Conservation (phyloP, 2,329 filamentous ascomycete species). For the Leptographium wingfieldii region DNA sequence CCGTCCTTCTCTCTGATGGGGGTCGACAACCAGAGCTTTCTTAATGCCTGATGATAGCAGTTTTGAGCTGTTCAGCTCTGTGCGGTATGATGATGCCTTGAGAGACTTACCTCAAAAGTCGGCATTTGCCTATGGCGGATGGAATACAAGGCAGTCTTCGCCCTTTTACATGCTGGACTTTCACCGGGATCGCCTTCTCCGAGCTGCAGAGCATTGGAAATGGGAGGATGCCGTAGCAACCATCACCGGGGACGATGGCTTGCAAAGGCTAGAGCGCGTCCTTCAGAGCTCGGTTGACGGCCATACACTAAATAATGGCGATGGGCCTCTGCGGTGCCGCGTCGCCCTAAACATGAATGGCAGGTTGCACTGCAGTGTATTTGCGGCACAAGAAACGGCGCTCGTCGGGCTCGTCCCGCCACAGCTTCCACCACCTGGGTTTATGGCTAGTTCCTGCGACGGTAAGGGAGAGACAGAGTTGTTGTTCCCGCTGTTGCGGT, state of each 20-base stretch:
- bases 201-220: slow-evolving; percentile 42
- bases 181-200: slow-evolving; percentile 68
- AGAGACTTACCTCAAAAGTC: slow-evolving; percentile 24
- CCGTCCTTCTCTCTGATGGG: not conserved
- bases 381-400: slow-evolving; percentile 24
- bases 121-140: slow-evolving; percentile 30
- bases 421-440: slow-evolving; percentile 34
- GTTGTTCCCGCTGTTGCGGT: not conserved
- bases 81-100: slow-evolving; percentile 57
- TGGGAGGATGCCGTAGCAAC: slow-evolving; percentile 34
- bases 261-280: slow-evolving; percentile 28
- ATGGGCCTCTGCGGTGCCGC: slow-evolving; percentile 35
- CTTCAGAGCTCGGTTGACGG: slow-evolving; percentile 2
- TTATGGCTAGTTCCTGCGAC: slow-evolving; percentile 11
- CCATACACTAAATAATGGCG: not conserved
- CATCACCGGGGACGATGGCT: slow-evolving; percentile 32
- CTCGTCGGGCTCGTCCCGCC: slow-evolving; percentile 45
- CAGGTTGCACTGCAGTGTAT: slow-evolving; percentile 28
- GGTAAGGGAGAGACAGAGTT: not conserved
- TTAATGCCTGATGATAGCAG: slow-evolving; percentile 17
- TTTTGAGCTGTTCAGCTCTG: slow-evolving; percentile 56
- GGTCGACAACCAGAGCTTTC: not conserved
- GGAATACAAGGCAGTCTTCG: slow-evolving; percentile 39
- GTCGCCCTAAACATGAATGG: slow-evolving; percentile 41
- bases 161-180: slow-evolving; percentile 69